Percentiles rank a stretch among this genome's conserved stretches.
These are phyloP conservation scores for Kodamaea kaohsiungensis DNA, from an alignment of 805 yeast species.

Conservation along the genomic window DNA sequence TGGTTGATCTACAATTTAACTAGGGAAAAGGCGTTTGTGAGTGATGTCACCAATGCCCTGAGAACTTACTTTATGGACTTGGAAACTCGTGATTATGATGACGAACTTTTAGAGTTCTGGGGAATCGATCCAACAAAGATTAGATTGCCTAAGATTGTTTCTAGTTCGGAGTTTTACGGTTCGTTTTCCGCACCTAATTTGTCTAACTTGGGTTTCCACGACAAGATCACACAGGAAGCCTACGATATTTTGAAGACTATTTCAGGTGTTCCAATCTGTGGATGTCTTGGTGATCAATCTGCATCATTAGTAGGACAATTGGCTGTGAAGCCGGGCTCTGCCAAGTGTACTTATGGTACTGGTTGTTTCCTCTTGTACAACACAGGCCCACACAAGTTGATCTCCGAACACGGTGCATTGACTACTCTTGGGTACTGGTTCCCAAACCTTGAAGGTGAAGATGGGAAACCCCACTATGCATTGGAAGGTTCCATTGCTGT, in stretches of 20 bases:
- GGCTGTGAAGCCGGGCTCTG: conserved; percentile 80
- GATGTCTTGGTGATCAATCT: conserved; percentile 92
- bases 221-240: conserved; percentile 53
- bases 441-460: conserved; percentile 55
- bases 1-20: conserved; percentile 90
- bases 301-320: conserved; percentile 92
- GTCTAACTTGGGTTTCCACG: conserved; percentile 51
- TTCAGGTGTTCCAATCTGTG: conserved; percentile 72
- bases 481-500: conserved; percentile 96
- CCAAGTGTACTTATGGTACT: conserved; percentile 95
- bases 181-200: conserved; percentile 63
- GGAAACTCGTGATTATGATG: conserved; percentile 73
- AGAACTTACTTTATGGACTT: conserved; percentile 89
- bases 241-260: conserved; percentile 49
- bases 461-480: conserved; percentile 73
- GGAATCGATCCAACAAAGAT: conserved; percentile 69
- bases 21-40: conserved; percentile 63
- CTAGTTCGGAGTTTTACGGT: conserved; percentile 80
- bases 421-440: conserved; percentile 93
- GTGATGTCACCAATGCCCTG: conserved; percentile 91
- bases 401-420: conserved; percentile 76
- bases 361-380: conserved; percentile 91
- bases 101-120: conserved; percentile 74
- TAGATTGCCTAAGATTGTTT: conserved; percentile 71
- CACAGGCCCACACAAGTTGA: conserved; percentile 73